Evolutionary conservation across 192 early-diverging fungal genomes (phyloP).

Genomic region (Coemansia umbellata): DNA sequence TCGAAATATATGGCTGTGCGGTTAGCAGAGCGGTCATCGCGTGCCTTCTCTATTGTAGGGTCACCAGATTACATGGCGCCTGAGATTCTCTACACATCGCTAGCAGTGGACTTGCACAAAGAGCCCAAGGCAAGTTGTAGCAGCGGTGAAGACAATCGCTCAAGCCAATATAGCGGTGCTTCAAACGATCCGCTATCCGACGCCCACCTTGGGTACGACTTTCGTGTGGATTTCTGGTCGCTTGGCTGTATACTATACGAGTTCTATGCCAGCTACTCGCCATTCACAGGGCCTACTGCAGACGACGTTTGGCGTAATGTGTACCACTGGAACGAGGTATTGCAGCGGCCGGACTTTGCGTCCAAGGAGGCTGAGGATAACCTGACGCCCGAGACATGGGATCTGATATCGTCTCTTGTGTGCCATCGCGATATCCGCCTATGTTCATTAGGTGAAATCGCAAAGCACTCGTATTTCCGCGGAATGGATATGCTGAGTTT

Average conservation of each 20-base stretch:
- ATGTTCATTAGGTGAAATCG: conserved; percentile 53
- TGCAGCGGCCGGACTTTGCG: conserved; percentile 72
- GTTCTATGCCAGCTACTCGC: conserved; percentile 69
- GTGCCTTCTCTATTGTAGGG: conserved; percentile 76
- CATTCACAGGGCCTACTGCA: conserved; percentile 62
- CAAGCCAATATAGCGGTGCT: conserved; percentile 23
- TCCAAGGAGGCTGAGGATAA: conserved; percentile 78
- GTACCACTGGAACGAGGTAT: conserved; percentile 72
- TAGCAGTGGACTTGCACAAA: conserved; percentile 30
- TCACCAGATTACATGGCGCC: conserved; percentile 94
- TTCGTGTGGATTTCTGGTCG: conserved; percentile 70
- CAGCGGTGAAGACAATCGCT: conserved; percentile 30
- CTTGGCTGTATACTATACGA: conserved; percentile 78
- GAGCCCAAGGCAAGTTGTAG: conserved; percentile 13
- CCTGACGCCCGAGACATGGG: conserved; percentile 72
- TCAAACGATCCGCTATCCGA: conserved; percentile 56
- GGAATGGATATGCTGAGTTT: conserved; percentile 61
- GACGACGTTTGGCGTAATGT: conserved; percentile 85
- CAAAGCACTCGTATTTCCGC: conserved; percentile 60
- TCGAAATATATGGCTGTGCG: conserved; percentile 40
- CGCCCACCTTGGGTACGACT: conserved; percentile 57
- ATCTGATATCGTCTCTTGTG: conserved; percentile 60
- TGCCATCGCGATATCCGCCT: conserved; percentile 54
- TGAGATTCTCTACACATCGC: conserved; percentile 67
- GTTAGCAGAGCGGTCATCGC: conserved; percentile 51